These are phyloP conservation scores for Serendipita sp. DNA, from an alignment of 768 basidiomycete species.

Conservation along the genomic window DNA sequence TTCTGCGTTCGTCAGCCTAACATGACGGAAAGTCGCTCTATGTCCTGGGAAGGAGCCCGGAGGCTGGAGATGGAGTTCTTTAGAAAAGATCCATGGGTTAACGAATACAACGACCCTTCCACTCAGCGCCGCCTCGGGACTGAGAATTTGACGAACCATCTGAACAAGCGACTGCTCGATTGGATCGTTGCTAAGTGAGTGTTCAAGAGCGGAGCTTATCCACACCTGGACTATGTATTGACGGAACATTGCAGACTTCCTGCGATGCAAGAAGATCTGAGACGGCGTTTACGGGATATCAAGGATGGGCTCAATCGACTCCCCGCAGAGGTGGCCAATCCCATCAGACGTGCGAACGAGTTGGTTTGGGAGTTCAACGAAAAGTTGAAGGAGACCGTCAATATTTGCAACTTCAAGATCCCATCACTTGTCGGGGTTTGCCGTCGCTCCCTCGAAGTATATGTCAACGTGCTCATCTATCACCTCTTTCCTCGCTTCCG, in stretches of 20 bases:
- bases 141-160: background rate
- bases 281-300: background rate
- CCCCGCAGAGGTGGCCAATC: background rate
- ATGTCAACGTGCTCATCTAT: background rate
- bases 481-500: conserved; percentile 2
- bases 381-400: background rate
- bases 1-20: background rate
- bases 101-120: background rate
- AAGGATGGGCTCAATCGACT: background rate
- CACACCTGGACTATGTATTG: too few relatives aligned
- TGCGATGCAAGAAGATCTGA: background rate
- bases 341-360: background rate
- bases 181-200: background rate
- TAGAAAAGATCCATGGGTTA: background rate
- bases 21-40: background rate
- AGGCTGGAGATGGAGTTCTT: background rate
- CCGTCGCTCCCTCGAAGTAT: background rate
- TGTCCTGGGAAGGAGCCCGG: background rate
- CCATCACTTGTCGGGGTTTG: background rate
- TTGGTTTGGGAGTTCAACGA: background rate
- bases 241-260: background rate
- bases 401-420: background rate
- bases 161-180: background rate
- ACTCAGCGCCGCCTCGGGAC: background rate
- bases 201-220: background rate